Evolutionary conservation across 495 filamentous ascomycete species (phyloP).

Genomic region (Daldinia childiae): DNA sequence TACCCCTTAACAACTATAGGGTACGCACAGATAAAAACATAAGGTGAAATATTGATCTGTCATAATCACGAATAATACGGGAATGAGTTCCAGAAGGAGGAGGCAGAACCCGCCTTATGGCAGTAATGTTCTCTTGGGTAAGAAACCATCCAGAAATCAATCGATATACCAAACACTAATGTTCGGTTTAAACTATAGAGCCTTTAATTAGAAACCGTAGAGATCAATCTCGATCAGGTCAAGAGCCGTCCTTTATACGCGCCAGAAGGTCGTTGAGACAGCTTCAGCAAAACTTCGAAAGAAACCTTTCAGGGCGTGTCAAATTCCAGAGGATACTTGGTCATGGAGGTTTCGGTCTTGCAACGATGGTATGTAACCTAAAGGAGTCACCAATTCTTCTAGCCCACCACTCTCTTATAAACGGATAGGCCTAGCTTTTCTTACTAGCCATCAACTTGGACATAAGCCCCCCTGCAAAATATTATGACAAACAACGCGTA

Average conservation of each 20-base stretch:
- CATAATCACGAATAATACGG: not conserved
- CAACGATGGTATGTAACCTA: conserved; percentile 10
- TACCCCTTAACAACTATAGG: not conserved
- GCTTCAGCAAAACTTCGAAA: not conserved
- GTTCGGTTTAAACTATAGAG: not conserved
- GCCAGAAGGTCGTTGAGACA: not conserved
- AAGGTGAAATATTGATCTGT: not conserved
- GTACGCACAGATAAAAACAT: not conserved
- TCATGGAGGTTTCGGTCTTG: conserved; percentile 10
- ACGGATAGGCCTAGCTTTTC: not conserved
- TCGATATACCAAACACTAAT: not conserved
- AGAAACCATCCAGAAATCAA: not conserved
- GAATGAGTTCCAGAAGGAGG: too few relatives aligned
- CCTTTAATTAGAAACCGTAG: not conserved
- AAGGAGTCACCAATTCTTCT: not conserved
- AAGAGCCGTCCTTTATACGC: not conserved
- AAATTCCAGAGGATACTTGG: conserved; percentile 15
- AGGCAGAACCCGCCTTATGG: not conserved
- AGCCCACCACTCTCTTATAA: not conserved
- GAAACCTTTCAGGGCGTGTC: not conserved
- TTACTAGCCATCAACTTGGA: not conserved
- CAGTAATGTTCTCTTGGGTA: not conserved
- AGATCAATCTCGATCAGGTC: not conserved
- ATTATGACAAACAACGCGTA: not conserved
- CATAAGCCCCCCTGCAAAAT: not conserved